phyloP scores from a whole-genome alignment of 768 basidiomycete genomes.

The Tulasnella sp. region DNA sequence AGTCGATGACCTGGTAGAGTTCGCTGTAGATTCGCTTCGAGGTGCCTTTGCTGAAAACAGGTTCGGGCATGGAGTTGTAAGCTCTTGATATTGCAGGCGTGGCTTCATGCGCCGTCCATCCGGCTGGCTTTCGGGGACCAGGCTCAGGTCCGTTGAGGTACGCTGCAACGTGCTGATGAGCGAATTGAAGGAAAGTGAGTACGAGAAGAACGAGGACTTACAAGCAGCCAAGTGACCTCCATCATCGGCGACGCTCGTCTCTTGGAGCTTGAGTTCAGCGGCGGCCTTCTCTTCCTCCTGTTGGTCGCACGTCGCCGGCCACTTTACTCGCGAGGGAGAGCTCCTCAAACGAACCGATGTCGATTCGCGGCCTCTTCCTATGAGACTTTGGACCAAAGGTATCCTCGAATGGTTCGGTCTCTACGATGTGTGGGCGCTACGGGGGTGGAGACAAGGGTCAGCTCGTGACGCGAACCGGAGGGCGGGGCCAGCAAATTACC shows the following conservation, averaged over 20 bases:
- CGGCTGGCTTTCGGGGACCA: conserved; percentile 14
- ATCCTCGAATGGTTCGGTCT: conserved; percentile 89
- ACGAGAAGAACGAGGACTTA: background rate
- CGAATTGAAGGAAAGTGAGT: background rate
- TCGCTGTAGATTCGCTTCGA: conserved; percentile 96
- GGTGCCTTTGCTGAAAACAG: conserved; percentile 93
- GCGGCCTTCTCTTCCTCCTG: conserved; percentile 2
- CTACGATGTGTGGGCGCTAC: conserved; percentile 87
- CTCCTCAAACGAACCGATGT: conserved; percentile 90
- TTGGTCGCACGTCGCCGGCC: conserved; percentile 13
- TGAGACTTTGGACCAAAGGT: conserved; percentile 97
- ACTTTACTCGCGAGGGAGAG: conserved; percentile 50
- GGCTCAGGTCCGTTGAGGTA: conserved; percentile 10
- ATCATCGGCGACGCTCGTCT: conserved; percentile 18
- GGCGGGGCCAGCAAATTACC: conserved; percentile 40
- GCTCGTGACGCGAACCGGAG: background rate
- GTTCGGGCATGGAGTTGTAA: conserved; percentile 49
- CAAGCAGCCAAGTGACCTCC: conserved; percentile 5
- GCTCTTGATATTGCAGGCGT: background rate
- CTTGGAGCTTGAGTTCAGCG: background rate
- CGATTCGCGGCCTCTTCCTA: conserved; percentile 80
- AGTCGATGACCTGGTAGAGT: conserved; percentile 98
- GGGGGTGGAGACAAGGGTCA: conserved; percentile 24
- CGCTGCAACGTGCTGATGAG: background rate
- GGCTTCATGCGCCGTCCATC: conserved; percentile 14